Base-by-base conservation (phyloP, 208 protist species). In the Herpetomonas muscarum region DNA sequence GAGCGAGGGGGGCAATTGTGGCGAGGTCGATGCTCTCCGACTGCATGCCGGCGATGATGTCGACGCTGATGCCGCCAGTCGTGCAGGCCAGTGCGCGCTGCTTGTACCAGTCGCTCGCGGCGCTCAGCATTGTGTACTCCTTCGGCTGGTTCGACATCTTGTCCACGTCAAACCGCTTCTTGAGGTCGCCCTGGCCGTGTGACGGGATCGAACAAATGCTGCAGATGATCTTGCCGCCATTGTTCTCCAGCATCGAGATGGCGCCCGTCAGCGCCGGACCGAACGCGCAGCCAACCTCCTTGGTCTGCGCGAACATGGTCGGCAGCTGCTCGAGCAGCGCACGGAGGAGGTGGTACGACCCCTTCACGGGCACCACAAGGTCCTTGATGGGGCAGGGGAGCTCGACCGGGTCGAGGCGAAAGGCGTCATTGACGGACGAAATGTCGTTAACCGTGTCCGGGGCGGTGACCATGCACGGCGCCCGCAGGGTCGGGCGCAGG, bases 31-130 rank as follows among this genome's bases (percentile, higher is more conserved):
- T 59, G 46, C 97, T 94, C 15, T 81, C 71, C 13, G 57, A 22
- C 36, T 48, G 54, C 1, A 65, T 72, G 15, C 76, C 72, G 41
- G 86, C 89, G 47, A 96, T 52, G 48, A 98, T 81, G 67, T 99
- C 97, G 19, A 98, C 73, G 31, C 87, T 94, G 39, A 98, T 85
- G 57, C 96, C 93, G 52, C 83, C 82, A 26, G 83, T 80, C 0
- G 85, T 91, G 68, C 90, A 98, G 17, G 85, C 90, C 24, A 98
- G 60, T 0, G 96, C 97, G 13, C 94, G 77, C 39, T 96, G 81
- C 74, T 98, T 98, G 80, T 98, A 98, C 80, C 96, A 98, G 54
- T 98, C 87, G 55, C 65, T 91, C 5, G 76, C 90, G 12, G 97
- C 84, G 34, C 80, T 55, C n/a, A 69, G 78, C 68, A 90, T 85